These are phyloP conservation scores for Intubia oerlemansii DNA, from an alignment of 2,329 filamentous ascomycete genomes.

Conservation along the genomic window DNA sequence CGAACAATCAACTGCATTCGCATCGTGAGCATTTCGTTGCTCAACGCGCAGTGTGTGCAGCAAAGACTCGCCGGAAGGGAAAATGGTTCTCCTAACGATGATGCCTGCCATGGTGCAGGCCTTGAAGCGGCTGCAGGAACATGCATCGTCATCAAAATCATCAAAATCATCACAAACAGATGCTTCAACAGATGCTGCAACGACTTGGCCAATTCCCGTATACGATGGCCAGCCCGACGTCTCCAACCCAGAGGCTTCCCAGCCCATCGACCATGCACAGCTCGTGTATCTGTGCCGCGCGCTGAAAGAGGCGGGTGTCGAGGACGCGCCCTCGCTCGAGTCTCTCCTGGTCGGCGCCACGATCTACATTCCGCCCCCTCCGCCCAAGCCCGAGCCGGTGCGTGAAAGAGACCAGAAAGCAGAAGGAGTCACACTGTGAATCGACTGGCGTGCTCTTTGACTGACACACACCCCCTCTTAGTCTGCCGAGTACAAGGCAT, in stretches of 20 bases:
- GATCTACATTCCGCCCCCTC: conserved; percentile 61
- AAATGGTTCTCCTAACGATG: conserved; percentile 63
- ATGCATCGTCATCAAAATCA: no score
- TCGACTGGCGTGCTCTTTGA: neutral
- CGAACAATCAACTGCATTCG: no score
- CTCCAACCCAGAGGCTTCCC: conserved; percentile 28
- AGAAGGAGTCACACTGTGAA: no score
- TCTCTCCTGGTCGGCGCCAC: conserved; percentile 47
- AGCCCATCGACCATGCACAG: conserved; percentile 51
- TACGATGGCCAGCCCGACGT: conserved; percentile 29
- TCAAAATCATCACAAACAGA: no score
- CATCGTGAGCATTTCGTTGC: no score
- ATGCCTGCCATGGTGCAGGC: conserved; percentile 46
- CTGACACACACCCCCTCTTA: conserved; percentile 17
- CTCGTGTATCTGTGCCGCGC: conserved; percentile 38
- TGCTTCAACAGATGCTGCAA: no score
- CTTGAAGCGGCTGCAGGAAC: conserved; percentile 18
- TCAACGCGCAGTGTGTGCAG: no score
- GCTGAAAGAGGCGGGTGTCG: conserved; percentile 23
- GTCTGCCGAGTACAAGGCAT: conserved; percentile 62
- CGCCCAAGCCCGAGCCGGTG: conserved; percentile 59
- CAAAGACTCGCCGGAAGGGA: neutral
- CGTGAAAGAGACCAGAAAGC: no score
- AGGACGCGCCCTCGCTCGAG: conserved; percentile 33
- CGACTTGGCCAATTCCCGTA: no score